Evolutionary conservation across 805 yeast species (phyloP), one percentile per base, ranked within the genome.

Genomic region (Blastobotrys robertii): DNA sequence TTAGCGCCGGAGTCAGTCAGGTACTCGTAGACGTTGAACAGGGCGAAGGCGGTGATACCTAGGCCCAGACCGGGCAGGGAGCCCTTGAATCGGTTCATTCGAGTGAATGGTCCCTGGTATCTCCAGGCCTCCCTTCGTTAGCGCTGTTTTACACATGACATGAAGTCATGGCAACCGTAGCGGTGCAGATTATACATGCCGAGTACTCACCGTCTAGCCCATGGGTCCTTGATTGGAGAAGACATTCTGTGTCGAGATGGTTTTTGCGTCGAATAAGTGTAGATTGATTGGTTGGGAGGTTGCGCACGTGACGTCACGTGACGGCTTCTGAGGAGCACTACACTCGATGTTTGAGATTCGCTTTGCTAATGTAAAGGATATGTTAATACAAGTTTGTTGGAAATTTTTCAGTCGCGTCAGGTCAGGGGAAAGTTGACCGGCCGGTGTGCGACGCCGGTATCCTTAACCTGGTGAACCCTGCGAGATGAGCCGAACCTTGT

Each of bases 71-170:
- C 95, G 3, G 95, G 95, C 57, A 85, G 75, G 11, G 84, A 72
- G 44, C 77, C 77, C 55, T 72, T 77, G 62, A 77, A 79, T 53
- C 92, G 70, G 64, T 79, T 77, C 39, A 66, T 64, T 53, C 85
- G 76, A 42, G 83, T 72, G 67, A 85, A 85, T 42, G 79, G 84
- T 46, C 92, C 94, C 56, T 77, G 80, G 65, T 78, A 81, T 71
- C 94, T 79, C 95, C 95, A 84, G 38, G 94, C 92, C 61, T 84
- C 94, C 72, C 94, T 80, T 16, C n/a, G 45, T 38, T 35, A 44
- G 46, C 6, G 12, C 15, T 25, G 12, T 11, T 10, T 15, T 12
- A 11, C 13, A 11, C 7, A 10, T 12, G 39, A 6, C 8, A 13
- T n/a, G n/a, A n/a, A n/a, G n/a, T n/a, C n/a, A n/a, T n/a, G n/a